Base-by-base conservation (phyloP, 169 alveolate genomes). In the Plasmodium billcollinsi region DNA sequence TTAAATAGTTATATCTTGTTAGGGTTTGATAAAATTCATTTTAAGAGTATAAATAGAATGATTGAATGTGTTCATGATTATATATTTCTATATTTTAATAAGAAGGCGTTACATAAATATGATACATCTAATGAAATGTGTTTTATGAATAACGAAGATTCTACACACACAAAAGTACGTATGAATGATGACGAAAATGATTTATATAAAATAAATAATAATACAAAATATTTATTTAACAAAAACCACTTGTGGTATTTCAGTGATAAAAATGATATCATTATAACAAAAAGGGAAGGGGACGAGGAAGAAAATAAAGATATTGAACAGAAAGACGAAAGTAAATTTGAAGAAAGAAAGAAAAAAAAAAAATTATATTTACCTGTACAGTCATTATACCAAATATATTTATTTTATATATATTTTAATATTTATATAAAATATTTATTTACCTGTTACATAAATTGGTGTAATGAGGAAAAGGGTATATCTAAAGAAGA, bases 231-330 rank as follows among this genome's bases (percentile, higher is more conserved):
- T 5, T 39, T 39, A 5, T 18, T 49, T 56, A 20, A 56, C 7
- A 78, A 78, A 78, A 65, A 66, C 24, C 76, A 78, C 11, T 43
- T 65, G 29, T 78, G 89, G 89, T 78, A 78, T 70, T 78, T 78
- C 39, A 78, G 78, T 33, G 78, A 50, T 29, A 54, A 66, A 33
- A 78, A 78, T 47, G 67, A 78, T 61, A 21, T 78, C 52, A 52
- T 50, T 11, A 21, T 78, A 52, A 78, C 49, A 61, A 66, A 47
- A 6, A 39, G 47, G 47, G 2, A 39, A 5, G 47, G 2, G 47
- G 11, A 7, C 7, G 47, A 39, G 9, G 47, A 5, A 39, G 2
- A 39, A 39, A 39, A 39, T 39, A 39, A 39, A 39, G 47, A 39
- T 5, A 39, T 39, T 39, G 47, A 39, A 7, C 11, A 39, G 47